Conservation (phyloP, 2,329 filamentous ascomycete genomes). For the Hirsutella thompsonii region DNA sequence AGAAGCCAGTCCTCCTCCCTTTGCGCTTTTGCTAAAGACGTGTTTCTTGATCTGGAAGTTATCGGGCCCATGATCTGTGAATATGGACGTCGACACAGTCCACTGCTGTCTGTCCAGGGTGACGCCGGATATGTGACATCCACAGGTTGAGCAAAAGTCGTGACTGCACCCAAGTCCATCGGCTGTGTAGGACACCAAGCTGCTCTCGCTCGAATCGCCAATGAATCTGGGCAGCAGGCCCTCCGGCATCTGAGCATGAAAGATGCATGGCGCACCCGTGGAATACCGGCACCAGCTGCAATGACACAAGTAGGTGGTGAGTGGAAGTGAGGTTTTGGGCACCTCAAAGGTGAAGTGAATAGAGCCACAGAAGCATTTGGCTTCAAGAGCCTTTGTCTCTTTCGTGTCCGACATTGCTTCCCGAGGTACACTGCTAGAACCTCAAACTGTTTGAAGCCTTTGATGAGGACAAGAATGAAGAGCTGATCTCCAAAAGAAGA, state of each 20-base stretch:
- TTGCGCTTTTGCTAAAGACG: conserved; percentile 21
- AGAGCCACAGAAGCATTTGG: conserved; percentile 31
- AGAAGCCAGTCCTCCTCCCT: conserved; percentile 22
- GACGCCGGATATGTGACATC: conserved; percentile 28
- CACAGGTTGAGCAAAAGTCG: conserved; percentile 32
- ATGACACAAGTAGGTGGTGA: conserved; percentile 29
- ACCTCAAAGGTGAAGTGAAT: conserved; percentile 29
- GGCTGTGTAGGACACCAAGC: conserved; percentile 24
- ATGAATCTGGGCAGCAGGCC: conserved; percentile 24
- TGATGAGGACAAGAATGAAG: no score
- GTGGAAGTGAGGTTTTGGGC: conserved; percentile 22
- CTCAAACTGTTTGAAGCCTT: not conserved
- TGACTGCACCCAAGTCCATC: conserved; percentile 16
- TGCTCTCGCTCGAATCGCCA: conserved; percentile 21
- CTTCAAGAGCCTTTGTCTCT: conserved; percentile 22
- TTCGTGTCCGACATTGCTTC: conserved; percentile 8
- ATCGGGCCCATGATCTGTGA: conserved; percentile 20
- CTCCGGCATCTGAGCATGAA: conserved; percentile 24
- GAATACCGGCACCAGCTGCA: conserved; percentile 31
- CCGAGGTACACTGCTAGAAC: not conserved
- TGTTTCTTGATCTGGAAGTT: conserved; percentile 22
- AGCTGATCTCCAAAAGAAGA: no score
- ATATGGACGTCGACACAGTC: conserved; percentile 26
- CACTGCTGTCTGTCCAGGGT: conserved; percentile 19
- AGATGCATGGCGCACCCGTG: conserved; percentile 26